These are phyloP conservation scores for Tillandsia fasciculata DNA, from an alignment of 176 grass and related monocot species.

Conservation along the genomic window DNA sequence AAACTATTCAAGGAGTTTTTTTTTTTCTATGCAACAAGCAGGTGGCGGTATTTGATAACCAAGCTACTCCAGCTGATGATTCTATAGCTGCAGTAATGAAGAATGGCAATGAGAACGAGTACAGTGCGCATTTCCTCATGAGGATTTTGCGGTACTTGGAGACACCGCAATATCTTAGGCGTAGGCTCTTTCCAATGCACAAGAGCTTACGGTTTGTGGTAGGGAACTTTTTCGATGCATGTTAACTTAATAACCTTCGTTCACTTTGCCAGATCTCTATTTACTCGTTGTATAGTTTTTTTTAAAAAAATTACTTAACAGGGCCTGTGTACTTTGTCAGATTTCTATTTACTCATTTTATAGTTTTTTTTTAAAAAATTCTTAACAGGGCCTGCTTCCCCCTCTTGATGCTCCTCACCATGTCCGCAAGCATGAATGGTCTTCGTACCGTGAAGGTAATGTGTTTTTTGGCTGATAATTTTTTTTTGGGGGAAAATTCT, in stretches of 20 bases:
- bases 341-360: too few species aligned
- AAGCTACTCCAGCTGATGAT: constrained; percentile 20
- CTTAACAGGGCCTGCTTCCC: constrained; percentile 71
- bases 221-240: constrained; percentile 1
- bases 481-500: too few species aligned
- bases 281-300: too few species aligned
- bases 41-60: constrained; percentile 72
- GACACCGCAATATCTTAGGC: constrained; percentile 83
- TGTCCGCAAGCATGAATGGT: constrained; percentile 89
- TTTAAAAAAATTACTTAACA: too few species aligned
- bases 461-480: not conserved
- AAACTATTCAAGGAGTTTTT: not conserved
- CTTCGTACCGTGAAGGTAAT: constrained; percentile 78
- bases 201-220: constrained; percentile 95
- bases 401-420: constrained; percentile 91
- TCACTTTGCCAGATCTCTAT: too few species aligned
- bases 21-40: constrained; percentile 3
- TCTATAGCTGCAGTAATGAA: constrained; percentile 3
- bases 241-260: too few species aligned
- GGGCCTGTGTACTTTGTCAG: too few species aligned
- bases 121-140: constrained; percentile 60
- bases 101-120: constrained; percentile 32
- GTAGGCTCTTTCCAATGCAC: constrained; percentile 82
- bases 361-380: not conserved
- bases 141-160: constrained; percentile 74